Evolutionary conservation across 2,329 filamentous ascomycete species (phyloP), one percentile per base, ranked within the genome.

Genomic region (Aschersonia sp.): DNA sequence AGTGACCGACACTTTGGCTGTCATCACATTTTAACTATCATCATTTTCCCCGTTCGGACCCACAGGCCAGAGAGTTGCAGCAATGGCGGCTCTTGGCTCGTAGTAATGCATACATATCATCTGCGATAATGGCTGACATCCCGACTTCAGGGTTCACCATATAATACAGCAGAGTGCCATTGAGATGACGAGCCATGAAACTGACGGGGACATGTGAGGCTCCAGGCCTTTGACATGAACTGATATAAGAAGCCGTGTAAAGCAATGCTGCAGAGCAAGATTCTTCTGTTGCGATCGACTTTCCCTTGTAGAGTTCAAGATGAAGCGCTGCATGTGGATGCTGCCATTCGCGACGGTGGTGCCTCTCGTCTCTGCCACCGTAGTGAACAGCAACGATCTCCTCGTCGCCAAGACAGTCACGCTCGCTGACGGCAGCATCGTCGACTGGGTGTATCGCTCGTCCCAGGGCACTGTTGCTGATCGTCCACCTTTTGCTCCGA

Each of bases 391-490:
- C 33, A 37, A 37, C 33, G 33, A 37, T 37, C 33, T 42, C 5
- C 40, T 29, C 37, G 44, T 53, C 4, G 51, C 49, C 14, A 52
- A 52, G 51, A 52, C 51, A 6, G 43, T 47, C 12, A 49, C 49
- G 8, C 51, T 52, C n/a, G 9, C 42, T 1, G 41, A 51, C 29
- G 49, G 51, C 9, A 49, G 51, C 30, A 31, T 52, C 31, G 45
- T 52, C 30, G 49, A 52, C 43, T 52, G 51, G 51, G 39, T 51
- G 32, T 37, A 31, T 14, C 37, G 32, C 31, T 49, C 50, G n/a
- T 43, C 47, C 1, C 51, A 52, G 11, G 51, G 49, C 6, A 42
- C 47, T 4, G 46, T 51, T 43, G 47, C 51, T 3, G 10, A 22
- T 2, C 49, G 47, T 1, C 51, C 51, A 2, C 33, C 44, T 6